Evolutionary conservation across 495 filamentous ascomycete species (phyloP).

Genomic region (Pseudomonodictys pantanalensis): DNA sequence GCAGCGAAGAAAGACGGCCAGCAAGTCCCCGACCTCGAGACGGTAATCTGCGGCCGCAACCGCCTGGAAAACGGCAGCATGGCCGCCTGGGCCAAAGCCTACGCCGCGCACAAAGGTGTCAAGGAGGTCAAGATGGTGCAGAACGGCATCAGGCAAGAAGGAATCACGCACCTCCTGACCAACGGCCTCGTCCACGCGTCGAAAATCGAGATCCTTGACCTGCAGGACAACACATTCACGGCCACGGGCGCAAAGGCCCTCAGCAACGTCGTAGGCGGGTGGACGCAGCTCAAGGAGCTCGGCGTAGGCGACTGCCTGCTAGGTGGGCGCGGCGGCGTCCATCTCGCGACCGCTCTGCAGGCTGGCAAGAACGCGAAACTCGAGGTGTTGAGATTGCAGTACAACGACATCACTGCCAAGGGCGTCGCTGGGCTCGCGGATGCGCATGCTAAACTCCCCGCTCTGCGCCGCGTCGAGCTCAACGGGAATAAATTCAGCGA

Average conservation of each 20-base stretch:
- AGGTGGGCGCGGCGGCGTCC: constrained; percentile 69
- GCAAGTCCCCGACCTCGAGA: constrained; percentile 74
- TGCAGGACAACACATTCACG: constrained; percentile 98
- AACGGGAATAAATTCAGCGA: constrained; percentile 95
- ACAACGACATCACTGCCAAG: constrained; percentile 82
- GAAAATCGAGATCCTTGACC: constrained; percentile 69
- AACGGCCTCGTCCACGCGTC: constrained; percentile 68
- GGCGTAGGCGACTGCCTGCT: constrained; percentile 88
- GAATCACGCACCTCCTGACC: constrained; percentile 71
- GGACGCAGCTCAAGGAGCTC: constrained; percentile 75
- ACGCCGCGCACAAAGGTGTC: constrained; percentile 71
- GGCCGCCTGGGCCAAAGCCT: constrained; percentile 87
- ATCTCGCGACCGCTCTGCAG: constrained; percentile 68
- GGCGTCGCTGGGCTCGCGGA: constrained; percentile 67
- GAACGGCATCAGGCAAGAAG: constrained; percentile 94
- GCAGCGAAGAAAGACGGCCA: constrained; percentile 59
- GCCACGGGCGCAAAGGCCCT: constrained; percentile 73
- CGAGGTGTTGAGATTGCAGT: constrained; percentile 79
- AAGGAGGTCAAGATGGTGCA: constrained; percentile 95
- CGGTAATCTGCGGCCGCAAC: constrained; percentile 92
- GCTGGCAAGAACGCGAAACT: constrained; percentile 74
- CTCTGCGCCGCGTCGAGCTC: constrained; percentile 77
- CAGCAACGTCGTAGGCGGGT: constrained; percentile 66
- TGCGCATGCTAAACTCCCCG: constrained; percentile 61
- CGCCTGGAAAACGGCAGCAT: constrained; percentile 93